A percentile compares a stretch with the other conserved stretches of the same genome.
Evolutionary conservation across 345 rosid species (phyloP).

Genomic region (Eucalyptus marginata): DNA sequence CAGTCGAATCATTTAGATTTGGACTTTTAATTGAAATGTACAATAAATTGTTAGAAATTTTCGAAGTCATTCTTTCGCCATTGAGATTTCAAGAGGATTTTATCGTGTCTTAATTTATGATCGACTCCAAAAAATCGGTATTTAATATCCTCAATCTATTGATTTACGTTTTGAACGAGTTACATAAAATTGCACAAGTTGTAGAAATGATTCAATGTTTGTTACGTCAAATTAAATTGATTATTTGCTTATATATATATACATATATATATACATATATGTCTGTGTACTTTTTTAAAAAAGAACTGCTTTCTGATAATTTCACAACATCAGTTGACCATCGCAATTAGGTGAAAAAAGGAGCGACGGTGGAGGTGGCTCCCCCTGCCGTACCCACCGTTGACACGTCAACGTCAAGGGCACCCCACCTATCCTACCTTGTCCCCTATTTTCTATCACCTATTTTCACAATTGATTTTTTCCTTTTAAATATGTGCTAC

Average conservation of each 20-base stretch:
- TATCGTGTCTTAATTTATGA: neutral
- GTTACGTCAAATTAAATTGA: too few relatives aligned
- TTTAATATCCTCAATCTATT: neutral
- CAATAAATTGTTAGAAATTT: neutral
- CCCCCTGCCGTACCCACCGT: neutral
- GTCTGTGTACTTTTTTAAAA: neutral
- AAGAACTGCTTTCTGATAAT: neutral
- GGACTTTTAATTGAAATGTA: neutral
- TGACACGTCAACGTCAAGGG: conserved; percentile 27
- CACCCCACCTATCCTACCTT: neutral
- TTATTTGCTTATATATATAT: neutral
- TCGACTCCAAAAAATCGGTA: neutral
- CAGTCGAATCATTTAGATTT: neutral
- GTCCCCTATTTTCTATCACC: neutral
- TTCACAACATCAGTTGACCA: neutral
- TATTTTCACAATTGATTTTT: neutral
- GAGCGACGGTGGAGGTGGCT: neutral
- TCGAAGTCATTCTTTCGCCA: rapidly evolving
- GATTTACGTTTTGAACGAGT: neutral
- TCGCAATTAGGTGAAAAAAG: neutral
- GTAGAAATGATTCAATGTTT: neutral
- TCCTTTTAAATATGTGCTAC: too few relatives aligned
- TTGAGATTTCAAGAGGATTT: neutral
- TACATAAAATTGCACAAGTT: neutral
- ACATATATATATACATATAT: too few relatives aligned